Conservation (phyloP, 2,329 filamentous ascomycete species). For the Dactylellina cionopaga region DNA sequence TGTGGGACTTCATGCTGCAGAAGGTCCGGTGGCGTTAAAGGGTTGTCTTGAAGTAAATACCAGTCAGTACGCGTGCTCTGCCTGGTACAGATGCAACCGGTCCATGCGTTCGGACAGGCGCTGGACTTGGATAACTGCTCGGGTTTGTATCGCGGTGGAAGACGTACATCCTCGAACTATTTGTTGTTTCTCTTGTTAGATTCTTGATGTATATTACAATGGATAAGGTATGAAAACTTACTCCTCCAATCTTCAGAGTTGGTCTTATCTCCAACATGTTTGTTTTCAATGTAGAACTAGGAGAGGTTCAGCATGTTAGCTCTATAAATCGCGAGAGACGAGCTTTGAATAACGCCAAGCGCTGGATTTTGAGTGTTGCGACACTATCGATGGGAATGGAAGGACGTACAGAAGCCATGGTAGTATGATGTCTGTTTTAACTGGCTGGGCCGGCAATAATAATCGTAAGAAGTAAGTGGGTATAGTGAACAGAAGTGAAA, state of each 20-base stretch:
- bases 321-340: background rate
- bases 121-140: conserved; percentile 19
- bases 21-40: conserved; percentile 88
- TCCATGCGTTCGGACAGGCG: conserved; percentile 32
- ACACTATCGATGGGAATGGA: conserved; percentile 14
- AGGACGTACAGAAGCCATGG: conserved; percentile 45
- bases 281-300: conserved; percentile 78
- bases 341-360: conserved; percentile 4
- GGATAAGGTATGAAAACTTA: conserved; percentile 63
- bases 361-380: conserved; percentile 36
- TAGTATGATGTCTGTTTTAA: background rate
- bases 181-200: too few relatives aligned
- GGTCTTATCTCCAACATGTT: conserved; percentile 78
- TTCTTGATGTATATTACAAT: too few relatives aligned
- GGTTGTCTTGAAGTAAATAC: conserved; percentile 70
- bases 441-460: too few relatives aligned
- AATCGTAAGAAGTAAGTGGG: too few relatives aligned
- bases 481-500: too few relatives aligned
- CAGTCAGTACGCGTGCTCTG: conserved; percentile 35
- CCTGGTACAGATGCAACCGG: conserved; percentile 51
- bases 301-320: conserved; percentile 13
- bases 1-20: conserved; percentile 90
- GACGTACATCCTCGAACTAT: conserved; percentile 58
- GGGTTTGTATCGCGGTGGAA: conserved; percentile 10
- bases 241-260: conserved; percentile 84